Evolutionary conservation across 2,329 filamentous ascomycete species (phyloP), one percentile per base, ranked within the genome.

Genomic region (Cladobotryum mycophilum): DNA sequence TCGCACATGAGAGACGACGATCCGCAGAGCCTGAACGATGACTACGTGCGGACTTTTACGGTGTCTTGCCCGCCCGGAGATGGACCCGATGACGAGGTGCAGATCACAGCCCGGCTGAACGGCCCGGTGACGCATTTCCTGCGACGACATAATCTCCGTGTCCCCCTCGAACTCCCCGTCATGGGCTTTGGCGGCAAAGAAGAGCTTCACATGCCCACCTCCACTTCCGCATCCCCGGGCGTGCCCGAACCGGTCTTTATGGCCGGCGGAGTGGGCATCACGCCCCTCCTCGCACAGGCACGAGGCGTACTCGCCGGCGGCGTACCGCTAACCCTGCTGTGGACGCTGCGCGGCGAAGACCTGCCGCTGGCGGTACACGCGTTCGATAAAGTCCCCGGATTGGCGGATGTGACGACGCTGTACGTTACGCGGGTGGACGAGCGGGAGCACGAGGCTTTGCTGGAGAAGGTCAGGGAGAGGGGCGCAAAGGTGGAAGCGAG

Each of bases 1-100:
- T 80, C 77, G 45, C 90, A 95, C 64, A 95, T 95, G 89, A 75
- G 82, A 3, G 84, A 95, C 55, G 81, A 86, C 51, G 88, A 95
- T 57, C 89, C 89, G 5, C 76, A 77, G 56, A 87, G 82, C 58
- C 65, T 95, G 14, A 96, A 95, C 59, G 89, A 95, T 62, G 89
- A 96, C 63, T 91, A 82, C 55, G 74, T 93, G 4, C 75, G 89
- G 25, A 95, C 89, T 0, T 95, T 95, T 61, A 95, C 89, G 2
- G 77, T 95, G 0, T 88, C 85, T 1, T 88, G 78, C 2, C 67
- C 71, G 1, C 80, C 83, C 0, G 55, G 47, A 6, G 53, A 53
- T 47, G 64, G 56, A 44, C 46, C 41, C 0, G 64, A 57, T 50
- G 75, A 30, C 14, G 30, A 83, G 59, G 76, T 93, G 50, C 83